Base-by-base conservation (phyloP, 163 green algal species). In the Chlorella variabilis region DNA sequence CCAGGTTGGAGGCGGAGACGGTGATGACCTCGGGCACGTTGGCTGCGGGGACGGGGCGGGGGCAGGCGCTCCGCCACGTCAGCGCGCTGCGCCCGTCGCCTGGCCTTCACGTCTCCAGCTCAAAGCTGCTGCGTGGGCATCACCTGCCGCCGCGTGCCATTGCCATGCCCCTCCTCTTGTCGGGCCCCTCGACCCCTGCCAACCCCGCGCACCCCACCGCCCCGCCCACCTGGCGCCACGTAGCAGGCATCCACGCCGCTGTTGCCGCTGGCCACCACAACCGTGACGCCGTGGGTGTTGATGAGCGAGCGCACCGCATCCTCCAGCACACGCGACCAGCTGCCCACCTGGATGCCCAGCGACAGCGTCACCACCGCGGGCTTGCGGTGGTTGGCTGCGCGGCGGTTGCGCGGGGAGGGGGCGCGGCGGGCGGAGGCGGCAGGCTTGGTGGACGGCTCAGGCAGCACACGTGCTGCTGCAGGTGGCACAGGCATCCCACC, bases 291-390 rank as follows among this genome's bases (percentile, higher is more conserved):
- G 42, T 89, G 61, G 27, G 69, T 54, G 36, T 78, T 49, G 29
- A 87, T 69, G 23, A 92, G 77, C 17, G 38, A 69, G 51, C 73
- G 67, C 27, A 87, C 87, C 39, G 88, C 80, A 29, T 82, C 78
- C 78, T 92, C 85, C 49, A 92, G 76, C n/a, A 83, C 71, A 23
- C 54, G 62, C 27, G 39, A 78, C 76, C 84, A 90, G 34, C 29
- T 65, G 59, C 91, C 86, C 33, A 85, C 82, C 13, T 86, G 81
- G 29, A 97, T 92, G 17, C 94, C 94, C 33, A 98, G 87, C 0
- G 89, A 95, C 70, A 98, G 85, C n/a, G 87, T 93, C 17, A 91
- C 92, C 25, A 98, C 87, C 1, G 92, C 91, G 11, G 94, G 94
- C 67, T 83, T 87, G 27, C 71, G 15, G 25, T 83, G 78, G 75